These are phyloP conservation scores for Monosporascus sp. DNA, from an alignment of 2,329 filamentous ascomycete genomes.

Conservation along the genomic window DNA sequence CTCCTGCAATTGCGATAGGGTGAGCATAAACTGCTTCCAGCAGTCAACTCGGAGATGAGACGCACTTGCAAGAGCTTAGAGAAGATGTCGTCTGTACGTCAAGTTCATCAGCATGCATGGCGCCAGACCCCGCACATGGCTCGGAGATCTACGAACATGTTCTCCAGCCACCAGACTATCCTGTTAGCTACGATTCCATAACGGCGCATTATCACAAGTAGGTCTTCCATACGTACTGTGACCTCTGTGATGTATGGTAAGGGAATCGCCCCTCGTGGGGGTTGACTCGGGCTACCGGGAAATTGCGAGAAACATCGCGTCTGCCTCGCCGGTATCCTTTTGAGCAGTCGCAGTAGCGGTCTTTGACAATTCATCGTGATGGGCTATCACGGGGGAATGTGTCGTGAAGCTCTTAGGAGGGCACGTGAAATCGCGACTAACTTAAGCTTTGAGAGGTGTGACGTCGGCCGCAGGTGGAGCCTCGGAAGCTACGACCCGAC, in stretches of 20 bases:
- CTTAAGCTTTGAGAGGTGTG: background rate
- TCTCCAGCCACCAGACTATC: constrained; percentile 67
- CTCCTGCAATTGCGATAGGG: constrained; percentile 49
- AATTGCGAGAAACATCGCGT: constrained; percentile 39
- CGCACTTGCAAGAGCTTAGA: constrained; percentile 69
- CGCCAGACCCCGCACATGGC: background rate
- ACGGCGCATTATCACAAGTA: constrained; percentile 1
- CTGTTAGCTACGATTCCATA: constrained; percentile 22
- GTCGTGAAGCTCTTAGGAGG: background rate
- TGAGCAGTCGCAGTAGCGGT: constrained; percentile 28
- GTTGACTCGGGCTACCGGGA: constrained; percentile 28
- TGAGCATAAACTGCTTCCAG: constrained; percentile 9
- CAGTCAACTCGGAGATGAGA: background rate
- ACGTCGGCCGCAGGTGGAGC: no score
- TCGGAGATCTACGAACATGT: constrained; percentile 54
- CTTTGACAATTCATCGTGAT: constrained; percentile 31
- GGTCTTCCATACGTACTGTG: constrained; percentile 32
- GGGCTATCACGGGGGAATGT: background rate
- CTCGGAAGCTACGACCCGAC: no score
- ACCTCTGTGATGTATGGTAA: constrained; percentile 56
- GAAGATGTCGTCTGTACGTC: constrained; percentile 67
- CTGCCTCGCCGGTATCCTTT: constrained; percentile 28
- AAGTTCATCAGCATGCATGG: constrained; percentile 16
- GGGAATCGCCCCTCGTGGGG: constrained; percentile 35
- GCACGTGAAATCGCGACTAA: background rate